Evolutionary conservation across 371 early-diverging fungal species (phyloP), one percentile per base, ranked within the genome.

Genomic region (Sporodiniella umbellata): DNA sequence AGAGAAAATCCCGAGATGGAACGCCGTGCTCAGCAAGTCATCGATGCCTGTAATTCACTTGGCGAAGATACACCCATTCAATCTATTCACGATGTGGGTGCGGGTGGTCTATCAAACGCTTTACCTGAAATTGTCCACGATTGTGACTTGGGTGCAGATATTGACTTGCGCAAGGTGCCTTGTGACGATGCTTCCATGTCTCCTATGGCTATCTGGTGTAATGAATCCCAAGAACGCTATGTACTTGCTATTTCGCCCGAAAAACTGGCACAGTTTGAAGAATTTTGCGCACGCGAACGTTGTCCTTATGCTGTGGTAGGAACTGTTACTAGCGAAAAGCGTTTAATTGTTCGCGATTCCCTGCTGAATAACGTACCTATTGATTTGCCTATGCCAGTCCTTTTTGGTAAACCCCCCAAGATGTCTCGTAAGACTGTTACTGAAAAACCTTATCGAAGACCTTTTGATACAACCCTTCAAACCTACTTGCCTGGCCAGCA

Each of bases 161-260:
- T 98, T 56, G 88, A 95, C 67, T 70, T 98, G 22, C 90, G 96
- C 39, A 80, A 85, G 33, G 84, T 98, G 30, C 94, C 89, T 22
- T 83, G 82, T 51, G 95, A 91, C 57, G 98, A 98, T 58, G 81
- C 85, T 15, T 72, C 85, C 54, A 86, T 98, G 88, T 92, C 93
- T 25, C 98, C 98, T 24, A 96, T 98, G 98, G 97, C 95, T 59
- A 93, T 98, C 45, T 98, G 98, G 98, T 98, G 97, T 75, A 98
- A 98, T 48, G 98, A 98, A 71, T 85, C 93, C 33, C 98, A 98
- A 72, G 98, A 98, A 67, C 89, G 98, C 48, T 97, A 96, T 54
- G 98, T 97, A 8, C 70, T 94, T 39, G 96, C 96, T 4, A 84
- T 96, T 4, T 62, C 75, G 33, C 84, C 87, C 1, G 81, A 82